Evolutionary conservation across 1,284 basidiomycete species (phyloP), one percentile per base, ranked within the genome.

Genomic region (Hymenochaete sp.): DNA sequence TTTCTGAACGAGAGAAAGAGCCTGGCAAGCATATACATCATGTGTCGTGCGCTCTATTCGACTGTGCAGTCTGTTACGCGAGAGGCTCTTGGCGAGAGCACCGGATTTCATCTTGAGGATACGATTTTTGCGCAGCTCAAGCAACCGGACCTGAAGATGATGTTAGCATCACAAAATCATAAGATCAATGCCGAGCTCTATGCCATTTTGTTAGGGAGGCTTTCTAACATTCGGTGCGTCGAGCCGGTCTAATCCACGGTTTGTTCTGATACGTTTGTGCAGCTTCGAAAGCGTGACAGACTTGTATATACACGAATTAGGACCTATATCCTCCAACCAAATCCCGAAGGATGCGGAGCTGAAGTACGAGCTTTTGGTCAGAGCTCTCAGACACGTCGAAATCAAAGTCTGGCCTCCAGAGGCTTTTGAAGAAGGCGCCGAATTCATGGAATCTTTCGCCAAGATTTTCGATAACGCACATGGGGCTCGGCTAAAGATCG

Each of bases 401-500:
- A 79, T 95, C 60, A 86, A 87, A 66, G 88, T 93, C 28, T 97
- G 91, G 75, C 93, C 93, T 0, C 86, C 91, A 33, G 87, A 93
- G 58, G 79, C 84, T 2, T 93, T 97, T 51, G 93, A 97, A 60
- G 87, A 95, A 62, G 89, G 88, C 2, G 86, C 92, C 3, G 93
- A 97, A 54, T 96, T 97, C 56, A 67, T 97, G 61, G 82, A 89
- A 44, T 75, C 79, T 2, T 65, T 97, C 8, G 82, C 91, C 0
- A 83, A 81, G 50, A 82, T 84, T 1, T 97, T 92, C 57, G 81
- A 78, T 24, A 79, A 87, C 51, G 80, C 89, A 0, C 93, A 93
- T 56, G 93, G 93, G 7, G 71, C 79, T 43, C 75, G 80, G 25
- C 67, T 97, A 49, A 97, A 97, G 65, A 75, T 75, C 13, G 80